These are phyloP conservation scores for Zychaea mexicana DNA, from an alignment of 371 early-diverging fungal genomes.

Conservation along the genomic window DNA sequence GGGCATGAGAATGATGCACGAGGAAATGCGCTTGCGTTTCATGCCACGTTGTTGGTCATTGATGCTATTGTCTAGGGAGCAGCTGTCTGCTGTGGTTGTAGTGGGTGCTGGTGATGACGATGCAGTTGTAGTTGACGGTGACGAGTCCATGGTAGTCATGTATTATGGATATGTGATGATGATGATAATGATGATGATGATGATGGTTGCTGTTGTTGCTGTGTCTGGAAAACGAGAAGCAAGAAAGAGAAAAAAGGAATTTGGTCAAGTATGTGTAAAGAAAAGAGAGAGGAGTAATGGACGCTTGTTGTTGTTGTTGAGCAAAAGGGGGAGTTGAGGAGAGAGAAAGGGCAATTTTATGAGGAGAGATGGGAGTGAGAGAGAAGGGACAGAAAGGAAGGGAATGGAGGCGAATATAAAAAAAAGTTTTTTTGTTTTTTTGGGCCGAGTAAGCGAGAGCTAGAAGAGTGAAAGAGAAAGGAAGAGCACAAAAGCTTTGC, in stretches of 20 bases:
- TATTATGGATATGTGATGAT: too few species aligned
- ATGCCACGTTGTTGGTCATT: slow-evolving; percentile 12
- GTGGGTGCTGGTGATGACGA: background rate
- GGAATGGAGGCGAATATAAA: background rate
- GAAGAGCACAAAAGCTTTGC: background rate
- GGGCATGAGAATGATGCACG: background rate
- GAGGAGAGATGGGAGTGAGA: background rate
- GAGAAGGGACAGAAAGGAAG: background rate
- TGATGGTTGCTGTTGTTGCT: too few species aligned
- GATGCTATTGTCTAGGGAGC: background rate
- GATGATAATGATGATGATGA: too few species aligned
- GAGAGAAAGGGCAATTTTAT: background rate
- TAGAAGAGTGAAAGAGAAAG: background rate
- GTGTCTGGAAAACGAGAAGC: too few species aligned
- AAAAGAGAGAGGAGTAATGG: too few species aligned
- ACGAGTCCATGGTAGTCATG: background rate
- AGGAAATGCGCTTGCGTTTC: slow-evolving; percentile 17
- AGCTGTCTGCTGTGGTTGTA: background rate
- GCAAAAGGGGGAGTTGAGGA: background rate
- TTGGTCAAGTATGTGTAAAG: too few species aligned
- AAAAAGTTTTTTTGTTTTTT: too few species aligned
- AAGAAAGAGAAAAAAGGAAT: too few species aligned
- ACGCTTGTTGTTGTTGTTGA: too few species aligned
- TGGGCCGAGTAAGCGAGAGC: background rate
- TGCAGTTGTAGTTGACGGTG: background rate